Conservation (phyloP, 1,139 yeast genomes). For the Yamadazyma blattariae region DNA sequence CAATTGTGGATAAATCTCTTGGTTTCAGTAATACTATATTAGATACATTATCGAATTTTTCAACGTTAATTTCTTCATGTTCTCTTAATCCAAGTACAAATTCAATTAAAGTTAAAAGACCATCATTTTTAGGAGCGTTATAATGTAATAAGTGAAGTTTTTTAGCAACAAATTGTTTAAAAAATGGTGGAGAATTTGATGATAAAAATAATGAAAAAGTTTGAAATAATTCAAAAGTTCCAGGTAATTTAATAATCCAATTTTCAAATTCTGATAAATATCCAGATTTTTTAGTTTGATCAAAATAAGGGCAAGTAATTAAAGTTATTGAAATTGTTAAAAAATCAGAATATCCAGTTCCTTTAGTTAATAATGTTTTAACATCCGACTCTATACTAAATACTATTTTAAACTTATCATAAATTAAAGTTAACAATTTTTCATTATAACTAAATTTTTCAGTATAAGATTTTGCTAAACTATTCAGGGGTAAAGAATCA, state of each 20-base stretch:
- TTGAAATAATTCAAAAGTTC: slow-evolving; percentile 60
- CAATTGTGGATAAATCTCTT: slow-evolving; percentile 36
- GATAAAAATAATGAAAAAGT: slow-evolving; percentile 53
- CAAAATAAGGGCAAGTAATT: slow-evolving; percentile 37
- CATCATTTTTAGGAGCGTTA: slow-evolving; percentile 53
- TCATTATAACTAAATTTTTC: slow-evolving; percentile 16
- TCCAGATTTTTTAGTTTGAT: slow-evolving; percentile 7
- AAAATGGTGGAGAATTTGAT: slow-evolving; percentile 38
- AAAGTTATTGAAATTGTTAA: slow-evolving; percentile 56
- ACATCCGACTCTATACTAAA: slow-evolving; percentile 49
- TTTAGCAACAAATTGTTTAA: slow-evolving; percentile 39
- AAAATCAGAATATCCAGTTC: slow-evolving; percentile 74
- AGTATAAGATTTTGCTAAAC: slow-evolving; percentile 12
- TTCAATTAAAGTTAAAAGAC: slow-evolving; percentile 71
- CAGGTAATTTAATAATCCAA: slow-evolving; percentile 32
- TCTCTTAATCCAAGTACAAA: slow-evolving; percentile 76
- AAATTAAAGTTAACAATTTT: slow-evolving; percentile 31
- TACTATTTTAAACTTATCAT: slow-evolving; percentile 29
- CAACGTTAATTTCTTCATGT: slow-evolving; percentile 61
- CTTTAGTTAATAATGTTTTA: slow-evolving; percentile 53
- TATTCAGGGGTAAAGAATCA: slow-evolving; percentile 13
- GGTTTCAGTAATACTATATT: slow-evolving; percentile 65
- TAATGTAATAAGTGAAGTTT: slow-evolving; percentile 55
- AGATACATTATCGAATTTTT: slow-evolving; percentile 64
- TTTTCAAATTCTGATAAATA: slow-evolving; percentile 13